Conservation (phyloP, 2,329 filamentous ascomycete species). For the Fusarium ambrosium region DNA sequence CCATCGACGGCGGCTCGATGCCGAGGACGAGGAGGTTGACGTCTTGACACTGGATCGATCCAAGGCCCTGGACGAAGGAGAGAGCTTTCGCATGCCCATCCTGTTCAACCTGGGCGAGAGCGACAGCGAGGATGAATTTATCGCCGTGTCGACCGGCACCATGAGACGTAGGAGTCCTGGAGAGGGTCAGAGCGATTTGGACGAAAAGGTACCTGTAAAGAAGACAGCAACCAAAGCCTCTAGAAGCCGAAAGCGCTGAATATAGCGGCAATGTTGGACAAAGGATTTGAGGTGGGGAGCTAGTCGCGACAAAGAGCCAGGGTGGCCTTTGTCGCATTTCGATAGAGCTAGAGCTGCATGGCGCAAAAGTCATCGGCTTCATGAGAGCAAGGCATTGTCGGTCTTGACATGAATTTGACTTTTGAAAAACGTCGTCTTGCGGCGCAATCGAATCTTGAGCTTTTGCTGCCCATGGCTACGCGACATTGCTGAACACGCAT, state of each 20-base stretch:
- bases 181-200: conserved; percentile 73
- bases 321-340: conserved; percentile 32
- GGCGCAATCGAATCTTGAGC: conserved; percentile 24
- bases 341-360: conserved; percentile 28
- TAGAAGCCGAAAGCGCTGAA: conserved; percentile 55
- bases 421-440: conserved; percentile 12
- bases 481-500: conserved; percentile 18
- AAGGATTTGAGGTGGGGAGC: conserved; percentile 5
- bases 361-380: conserved; percentile 19
- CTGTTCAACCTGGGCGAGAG: conserved; percentile 93
- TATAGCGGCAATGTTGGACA: background rate
- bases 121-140: conserved; percentile 92
- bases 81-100: conserved; percentile 90
- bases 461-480: conserved; percentile 16
- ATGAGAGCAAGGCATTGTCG: conserved; percentile 9
- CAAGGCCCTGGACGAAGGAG: conserved; percentile 70
- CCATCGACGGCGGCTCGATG: conserved; percentile 88
- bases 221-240: conserved; percentile 56
- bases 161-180: conserved; percentile 89
- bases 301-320: conserved; percentile 26
- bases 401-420: conserved; percentile 21
- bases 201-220: conserved; percentile 57
- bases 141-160: conserved; percentile 79
- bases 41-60: conserved; percentile 82
- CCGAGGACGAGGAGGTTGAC: conserved; percentile 94